Conservation (phyloP, 495 filamentous ascomycete genomes). For the Aspergillus mulundensis region DNA sequence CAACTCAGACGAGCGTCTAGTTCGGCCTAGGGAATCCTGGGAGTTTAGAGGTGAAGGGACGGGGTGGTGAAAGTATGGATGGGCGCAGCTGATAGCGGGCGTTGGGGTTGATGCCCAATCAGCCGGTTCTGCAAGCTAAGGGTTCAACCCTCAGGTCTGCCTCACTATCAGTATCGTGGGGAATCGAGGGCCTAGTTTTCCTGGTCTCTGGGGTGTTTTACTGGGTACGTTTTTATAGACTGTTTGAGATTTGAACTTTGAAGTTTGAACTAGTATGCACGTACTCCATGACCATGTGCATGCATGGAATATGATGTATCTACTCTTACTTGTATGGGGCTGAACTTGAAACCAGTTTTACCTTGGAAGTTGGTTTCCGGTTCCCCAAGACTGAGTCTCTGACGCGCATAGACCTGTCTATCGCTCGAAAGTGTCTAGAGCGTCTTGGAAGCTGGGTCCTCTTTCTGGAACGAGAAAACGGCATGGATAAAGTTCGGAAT, state of each 20-base stretch:
- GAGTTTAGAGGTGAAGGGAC: too few species aligned
- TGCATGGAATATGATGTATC: neutral
- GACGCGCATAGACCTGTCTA: too few species aligned
- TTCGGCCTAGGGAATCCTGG: too few species aligned
- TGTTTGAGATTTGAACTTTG: neutral
- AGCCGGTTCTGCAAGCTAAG: neutral
- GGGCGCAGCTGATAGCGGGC: neutral
- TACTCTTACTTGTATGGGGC: neutral
- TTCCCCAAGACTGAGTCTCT: too few species aligned
- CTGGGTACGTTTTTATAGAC: too few species aligned
- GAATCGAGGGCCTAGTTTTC: too few species aligned
- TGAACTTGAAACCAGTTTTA: neutral
- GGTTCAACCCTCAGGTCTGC: neutral
- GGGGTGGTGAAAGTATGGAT: too few species aligned
- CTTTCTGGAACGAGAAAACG: neutral
- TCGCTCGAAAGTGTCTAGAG: too few species aligned
- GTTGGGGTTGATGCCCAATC: conserved; percentile 9
- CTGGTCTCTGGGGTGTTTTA: too few species aligned
- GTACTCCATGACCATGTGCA: neutral
- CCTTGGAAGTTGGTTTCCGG: too few species aligned
- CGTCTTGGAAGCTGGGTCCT: neutral
- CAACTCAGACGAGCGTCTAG: neutral
- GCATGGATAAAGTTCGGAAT: neutral
- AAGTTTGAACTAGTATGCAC: neutral
- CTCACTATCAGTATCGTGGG: neutral